Evolutionary conservation across 768 basidiomycete species (phyloP).

Genomic region (Hebeloma cylindrosporum): DNA sequence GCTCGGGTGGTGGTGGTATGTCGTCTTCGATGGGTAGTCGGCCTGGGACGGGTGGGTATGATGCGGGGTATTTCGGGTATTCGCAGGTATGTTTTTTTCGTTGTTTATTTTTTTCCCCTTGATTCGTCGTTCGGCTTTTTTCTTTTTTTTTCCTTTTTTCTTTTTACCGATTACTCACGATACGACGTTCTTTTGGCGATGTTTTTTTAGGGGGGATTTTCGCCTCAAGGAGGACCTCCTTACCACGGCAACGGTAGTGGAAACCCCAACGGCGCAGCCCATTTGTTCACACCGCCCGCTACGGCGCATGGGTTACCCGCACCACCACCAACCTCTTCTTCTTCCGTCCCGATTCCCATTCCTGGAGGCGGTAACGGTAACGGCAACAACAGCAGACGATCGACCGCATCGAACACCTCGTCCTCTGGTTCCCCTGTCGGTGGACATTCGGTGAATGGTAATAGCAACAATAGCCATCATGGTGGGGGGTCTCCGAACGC

Average conservation of each 20-base stretch:
- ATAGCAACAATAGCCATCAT: neutral
- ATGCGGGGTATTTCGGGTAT: neutral
- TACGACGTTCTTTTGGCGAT: neutral
- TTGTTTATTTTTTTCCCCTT: slow-evolving; percentile 4
- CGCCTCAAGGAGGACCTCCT: neutral
- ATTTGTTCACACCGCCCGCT: slow-evolving; percentile 43
- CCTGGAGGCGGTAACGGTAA: neutral
- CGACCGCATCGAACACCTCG: slow-evolving; percentile 1
- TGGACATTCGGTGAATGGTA: neutral
- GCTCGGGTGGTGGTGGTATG: neutral
- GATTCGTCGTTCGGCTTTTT: neutral
- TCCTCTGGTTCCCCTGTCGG: slow-evolving; percentile 8
- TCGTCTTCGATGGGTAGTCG: slow-evolving; percentile 1
- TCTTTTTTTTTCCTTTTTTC: neutral
- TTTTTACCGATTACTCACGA: neutral
- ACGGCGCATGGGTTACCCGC: slow-evolving; percentile 37
- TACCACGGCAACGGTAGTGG: slow-evolving; percentile 12
- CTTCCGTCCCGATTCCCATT: neutral
- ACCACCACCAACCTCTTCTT: slow-evolving; percentile 12
- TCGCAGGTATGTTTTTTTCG: slow-evolving; percentile 1
- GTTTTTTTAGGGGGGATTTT: neutral
- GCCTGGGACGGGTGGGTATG: slow-evolving; percentile 5
- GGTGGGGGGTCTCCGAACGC: slow-evolving; percentile 4
- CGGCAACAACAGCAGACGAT: slow-evolving; percentile 2
- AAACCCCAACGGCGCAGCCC: slow-evolving; percentile 11